Evolutionary conservation across 1,284 basidiomycete genomes (phyloP), one percentile per base, ranked within the genome.

Genomic region (Hortiboletus rubellus): DNA sequence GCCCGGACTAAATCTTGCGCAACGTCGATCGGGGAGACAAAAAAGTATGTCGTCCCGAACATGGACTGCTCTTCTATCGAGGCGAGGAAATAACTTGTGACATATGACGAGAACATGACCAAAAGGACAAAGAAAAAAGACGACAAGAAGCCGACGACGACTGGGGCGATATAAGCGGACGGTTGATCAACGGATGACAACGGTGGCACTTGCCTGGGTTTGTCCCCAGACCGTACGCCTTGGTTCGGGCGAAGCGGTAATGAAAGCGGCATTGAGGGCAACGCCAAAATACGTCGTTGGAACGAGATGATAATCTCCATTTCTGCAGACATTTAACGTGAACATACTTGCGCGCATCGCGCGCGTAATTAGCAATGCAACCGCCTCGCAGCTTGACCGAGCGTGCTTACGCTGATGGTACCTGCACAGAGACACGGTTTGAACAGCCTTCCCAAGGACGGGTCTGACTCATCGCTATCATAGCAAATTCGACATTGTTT

Each of bases 401-500:
- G 38, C 33, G 10, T 56, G 76, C 86, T 70, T 72, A 91, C 89
- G 61, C 84, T 87, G 52, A 92, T 90, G n/a, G 86, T 85, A 33
- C 90, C 90, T 60, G 81, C 85, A 74, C 89, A 92, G 2, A 86
- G 79, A 71, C 90, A 92, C 7, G 90, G 89, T 38, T 84, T 81
- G 62, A 91, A 89, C 57, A 91, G 81, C 54, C 83, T 80, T 7
- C 89, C 89, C 37, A 86, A 76, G 53, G 82, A 78, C 6, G 68
- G 73, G 64, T 88, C 86, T 5, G 67, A 66, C 42, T 76, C 74
- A 18, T 74, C 65, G n/a, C 85, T 83, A 54, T 89, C 89, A 45
- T 89, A 75, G 67, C 89, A 91, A 57, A 91, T 91, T 50, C 89
- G 82, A 66, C 89, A 91, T 66, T 88, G 87, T 64, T 82, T 87